These are phyloP conservation scores for Alliaria petiolata DNA, from an alignment of 345 rosid genomes.

Conservation along the genomic window DNA sequence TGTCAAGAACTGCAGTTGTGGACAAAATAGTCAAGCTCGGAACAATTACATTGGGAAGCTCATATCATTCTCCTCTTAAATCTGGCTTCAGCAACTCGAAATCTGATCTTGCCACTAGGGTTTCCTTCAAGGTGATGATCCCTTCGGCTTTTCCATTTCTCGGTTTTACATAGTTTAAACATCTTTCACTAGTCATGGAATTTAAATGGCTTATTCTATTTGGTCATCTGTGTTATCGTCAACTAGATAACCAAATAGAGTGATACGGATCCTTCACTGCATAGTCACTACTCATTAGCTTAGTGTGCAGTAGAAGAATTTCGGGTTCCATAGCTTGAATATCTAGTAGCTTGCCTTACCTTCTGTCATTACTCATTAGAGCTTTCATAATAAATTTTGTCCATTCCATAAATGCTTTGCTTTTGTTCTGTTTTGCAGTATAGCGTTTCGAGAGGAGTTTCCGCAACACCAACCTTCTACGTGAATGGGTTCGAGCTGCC, in stretches of 20 bases:
- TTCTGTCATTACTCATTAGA: neutral
- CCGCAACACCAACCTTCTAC: slow-evolving; percentile 64
- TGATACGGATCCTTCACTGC: neutral
- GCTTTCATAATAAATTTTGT: neutral
- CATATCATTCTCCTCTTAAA: slow-evolving; percentile 41
- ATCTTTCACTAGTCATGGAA: neutral
- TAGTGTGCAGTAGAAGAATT: neutral
- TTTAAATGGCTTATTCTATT: neutral
- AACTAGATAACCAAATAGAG: neutral
- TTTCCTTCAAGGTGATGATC: slow-evolving; percentile 78
- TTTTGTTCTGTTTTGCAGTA: slow-evolving; percentile 45
- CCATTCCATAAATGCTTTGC: neutral
- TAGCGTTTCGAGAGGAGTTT: slow-evolving; percentile 68
- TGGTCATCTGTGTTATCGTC: neutral
- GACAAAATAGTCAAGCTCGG: slow-evolving; percentile 52
- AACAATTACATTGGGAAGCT: slow-evolving; percentile 49
- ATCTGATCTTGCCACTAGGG: slow-evolving; percentile 66
- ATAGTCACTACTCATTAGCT: neutral
- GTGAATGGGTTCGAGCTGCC: slow-evolving; percentile 74
- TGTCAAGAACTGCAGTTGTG: slow-evolving; percentile 53
- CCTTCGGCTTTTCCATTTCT: neutral
- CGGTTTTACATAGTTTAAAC: neutral
- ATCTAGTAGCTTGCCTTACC: neutral
- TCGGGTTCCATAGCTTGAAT: neutral
- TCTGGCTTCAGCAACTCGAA: slow-evolving; percentile 52